Evolutionary conservation across 2,329 filamentous ascomycete genomes (phyloP), one percentile per base, ranked within the genome.

Genomic region (Cladosporium phlei): DNA sequence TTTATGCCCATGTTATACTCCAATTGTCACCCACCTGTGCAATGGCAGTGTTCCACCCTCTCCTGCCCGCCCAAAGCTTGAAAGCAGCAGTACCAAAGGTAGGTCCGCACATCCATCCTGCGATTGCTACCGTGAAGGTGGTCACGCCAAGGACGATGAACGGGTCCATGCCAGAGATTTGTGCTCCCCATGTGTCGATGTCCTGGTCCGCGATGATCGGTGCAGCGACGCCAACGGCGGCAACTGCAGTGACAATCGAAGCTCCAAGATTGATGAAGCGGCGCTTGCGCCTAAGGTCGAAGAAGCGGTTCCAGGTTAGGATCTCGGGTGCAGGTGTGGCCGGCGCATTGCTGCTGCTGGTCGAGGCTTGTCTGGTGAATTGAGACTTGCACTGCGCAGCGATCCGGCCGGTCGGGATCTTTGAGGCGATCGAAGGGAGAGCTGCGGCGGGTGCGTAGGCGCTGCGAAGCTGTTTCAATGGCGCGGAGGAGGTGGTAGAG

Each of bases 91-190:
- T 88, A 3, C 93, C 93, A 30, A 95, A 66, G 55, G 84, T 83
- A 0, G 93, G 93, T 0, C 93, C 93, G 19, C 82, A 72, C 38
- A 98, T 72, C 93, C 93, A 98, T 4, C 93, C 93, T 25, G 84
- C 73, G n/a, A 83, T 86, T 46, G 84, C 80, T 55, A 82, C 88
- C 11, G 82, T 81, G 52, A 91, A 72, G 7, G 86, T 89, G 54
- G 88, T 83, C 60, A 95, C 65, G 2, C 88, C 91, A 55, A 96
- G 76, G 20, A 89, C 83, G 59, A 96, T 76, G 60, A 96, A 80
- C 1, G 91, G 91, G 66, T 97, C 93, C 48, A 96, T 75, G 1
- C 90, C 88, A 53, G 94, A 78, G 61, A 86, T 82, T 56, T 70
- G 87, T 62, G 66, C 88, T 53, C 65, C 66, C 51, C 66, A 63